phyloP scores from a whole-genome alignment of 805 yeast genomes.

The Nakazawaea siamensis region DNA sequence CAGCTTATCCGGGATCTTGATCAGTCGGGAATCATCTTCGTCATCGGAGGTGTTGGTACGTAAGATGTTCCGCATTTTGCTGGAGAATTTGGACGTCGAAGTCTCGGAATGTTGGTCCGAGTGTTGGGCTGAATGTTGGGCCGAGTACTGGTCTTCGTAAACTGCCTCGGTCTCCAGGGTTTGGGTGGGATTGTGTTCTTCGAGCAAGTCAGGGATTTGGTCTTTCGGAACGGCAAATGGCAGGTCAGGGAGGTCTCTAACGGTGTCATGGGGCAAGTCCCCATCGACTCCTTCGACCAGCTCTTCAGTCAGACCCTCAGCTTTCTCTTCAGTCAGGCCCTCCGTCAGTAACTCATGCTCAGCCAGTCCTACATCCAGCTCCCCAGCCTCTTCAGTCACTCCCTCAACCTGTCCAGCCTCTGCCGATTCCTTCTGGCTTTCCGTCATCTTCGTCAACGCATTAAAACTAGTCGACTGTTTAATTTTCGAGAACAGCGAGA shows the following conservation, averaged over 20 bases:
- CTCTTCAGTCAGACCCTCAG: too few species aligned
- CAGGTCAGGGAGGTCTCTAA: too few species aligned
- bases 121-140: background rate
- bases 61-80: conserved; percentile 17
- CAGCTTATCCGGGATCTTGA: conserved; percentile 8
- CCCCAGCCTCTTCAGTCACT: too few species aligned
- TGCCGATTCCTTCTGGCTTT: too few species aligned
- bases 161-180: background rate
- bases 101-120: conserved; percentile 1
- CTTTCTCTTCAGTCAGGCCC: too few species aligned
- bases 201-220: background rate
- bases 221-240: background rate
- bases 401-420: too few species aligned
- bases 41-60: conserved; percentile 17
- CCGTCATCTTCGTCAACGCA: too few species aligned
- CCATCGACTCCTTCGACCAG: too few species aligned
- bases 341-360: too few species aligned
- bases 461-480: background rate
- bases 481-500: background rate
- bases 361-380: too few species aligned
- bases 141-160: background rate
- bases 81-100: conserved; percentile 13
- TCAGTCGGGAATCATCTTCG: too few species aligned
- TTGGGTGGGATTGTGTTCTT: background rate
- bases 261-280: too few species aligned